Base-by-base conservation (phyloP, 2,329 filamentous ascomycete genomes). In the Capronia coronata region DNA sequence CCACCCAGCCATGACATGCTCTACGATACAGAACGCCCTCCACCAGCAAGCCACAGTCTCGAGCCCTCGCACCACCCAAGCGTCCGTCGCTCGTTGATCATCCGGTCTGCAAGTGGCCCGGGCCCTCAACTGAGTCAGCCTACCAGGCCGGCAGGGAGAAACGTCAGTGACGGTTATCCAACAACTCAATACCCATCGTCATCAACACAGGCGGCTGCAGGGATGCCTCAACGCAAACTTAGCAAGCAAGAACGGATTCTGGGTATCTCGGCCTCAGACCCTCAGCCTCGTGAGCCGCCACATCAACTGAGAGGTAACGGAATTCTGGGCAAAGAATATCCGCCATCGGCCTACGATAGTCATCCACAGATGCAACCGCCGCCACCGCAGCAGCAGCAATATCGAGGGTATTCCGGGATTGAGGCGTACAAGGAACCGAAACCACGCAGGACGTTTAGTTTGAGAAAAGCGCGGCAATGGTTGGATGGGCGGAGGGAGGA, bases 351-450 rank as follows among this genome's bases (percentile, higher is more conserved):
- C 34, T 37, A 37, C 34, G 34, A 37, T 18, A 37, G 8, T 19
- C 14, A 18, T 18, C 18, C 27, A 16, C 25, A 18, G 10, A n/a
- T 13, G 37, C 43, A 45, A n/a, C 8, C 22, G 18, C 43, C 23
- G 18, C n/a, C 14, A 11, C 29, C 48, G 51, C 9, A 8, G 29
- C 6, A 16, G 25, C 25, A 18, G 4, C 35, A 25, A 37, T 29
- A 45, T 10, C 9, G 37, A 25, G 52, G 64, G 37, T 67, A 66
- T 52, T 55, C 55, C 6, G 62, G 64, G 13, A 61, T 65, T 19
- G 63, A 66, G 43, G 63, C 64, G 7, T 66, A 65, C 44, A 52
- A 57, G 27, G 61, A 61, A 44, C 56, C 60, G 13, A 61, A 53
- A 51, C 58, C 61, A 43, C 60, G 61, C 42, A 54, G 60, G 43